These are phyloP conservation scores for Picea engelmannii DNA, from an alignment of 83 land plant genomes.

Conservation along the genomic window DNA sequence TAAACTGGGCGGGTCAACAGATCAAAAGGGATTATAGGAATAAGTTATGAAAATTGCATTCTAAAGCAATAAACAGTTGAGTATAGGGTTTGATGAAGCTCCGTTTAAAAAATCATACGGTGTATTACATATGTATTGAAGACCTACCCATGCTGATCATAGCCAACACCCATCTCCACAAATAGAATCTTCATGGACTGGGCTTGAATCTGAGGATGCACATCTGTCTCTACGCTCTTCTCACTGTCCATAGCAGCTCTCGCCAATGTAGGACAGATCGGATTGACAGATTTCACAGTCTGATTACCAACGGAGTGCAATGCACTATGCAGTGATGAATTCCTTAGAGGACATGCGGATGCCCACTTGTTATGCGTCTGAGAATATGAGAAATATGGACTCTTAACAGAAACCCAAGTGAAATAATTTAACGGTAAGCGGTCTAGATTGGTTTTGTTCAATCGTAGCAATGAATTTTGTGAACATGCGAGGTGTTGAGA, in stretches of 20 bases:
- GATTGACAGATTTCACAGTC: background rate
- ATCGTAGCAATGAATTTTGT: too few relatives aligned
- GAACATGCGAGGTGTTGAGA: too few relatives aligned
- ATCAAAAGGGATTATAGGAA: too few relatives aligned
- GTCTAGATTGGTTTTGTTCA: too few relatives aligned
- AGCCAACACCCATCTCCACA: constrained; percentile 91
- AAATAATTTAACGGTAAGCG: background rate
- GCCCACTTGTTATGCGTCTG: background rate
- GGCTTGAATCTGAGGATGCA: background rate
- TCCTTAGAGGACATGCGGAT: background rate
- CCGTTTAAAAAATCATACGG: too few relatives aligned
- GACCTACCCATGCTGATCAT: constrained; percentile 77
- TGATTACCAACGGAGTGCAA: background rate
- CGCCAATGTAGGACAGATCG: background rate
- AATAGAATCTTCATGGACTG: constrained; percentile 54
- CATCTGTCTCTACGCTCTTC: background rate
- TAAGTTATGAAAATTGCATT: too few relatives aligned
- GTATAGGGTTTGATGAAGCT: too few relatives aligned
- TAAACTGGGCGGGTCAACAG: too few relatives aligned
- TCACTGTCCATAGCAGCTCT: background rate
- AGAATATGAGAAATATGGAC: background rate
- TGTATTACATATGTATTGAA: background rate
- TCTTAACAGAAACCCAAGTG: background rate
- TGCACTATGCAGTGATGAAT: background rate
- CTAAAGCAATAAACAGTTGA: too few relatives aligned